These are phyloP conservation scores for Saccharomycopsis schoenii DNA, from an alignment of 805 yeast genomes.

Conservation along the genomic window DNA sequence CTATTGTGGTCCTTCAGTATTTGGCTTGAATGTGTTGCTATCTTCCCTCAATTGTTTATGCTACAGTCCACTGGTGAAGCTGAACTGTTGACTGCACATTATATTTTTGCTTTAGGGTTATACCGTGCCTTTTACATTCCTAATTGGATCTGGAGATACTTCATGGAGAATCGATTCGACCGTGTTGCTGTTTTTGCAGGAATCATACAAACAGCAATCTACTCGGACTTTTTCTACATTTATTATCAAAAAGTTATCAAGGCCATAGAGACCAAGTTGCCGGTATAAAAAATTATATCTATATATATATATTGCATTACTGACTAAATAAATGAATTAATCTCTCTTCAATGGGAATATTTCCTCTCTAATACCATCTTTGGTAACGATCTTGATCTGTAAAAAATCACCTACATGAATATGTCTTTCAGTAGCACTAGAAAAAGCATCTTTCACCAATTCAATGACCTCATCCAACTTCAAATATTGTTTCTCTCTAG, in stretches of 20 bases:
- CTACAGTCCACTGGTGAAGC: slow-evolving; percentile 85
- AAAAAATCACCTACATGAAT: slow-evolving; percentile 97
- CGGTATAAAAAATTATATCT: slow-evolving; percentile 27
- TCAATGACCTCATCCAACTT: slow-evolving; percentile 76
- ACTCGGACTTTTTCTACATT: slow-evolving; percentile 92
- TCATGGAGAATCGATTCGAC: slow-evolving; percentile 52
- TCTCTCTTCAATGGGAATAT: slow-evolving; percentile 83
- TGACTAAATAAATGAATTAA: slow-evolving; percentile 26
- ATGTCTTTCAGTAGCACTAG: slow-evolving; percentile 96
- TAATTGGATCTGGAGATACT: slow-evolving; percentile 88
- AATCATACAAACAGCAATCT: slow-evolving; percentile 71
- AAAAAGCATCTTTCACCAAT: slow-evolving; percentile 86
- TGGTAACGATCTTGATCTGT: slow-evolving; percentile 83
- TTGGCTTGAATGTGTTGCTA: slow-evolving; percentile 90
- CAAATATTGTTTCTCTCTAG: slow-evolving; percentile 53
- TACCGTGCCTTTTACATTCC: slow-evolving; percentile 88
- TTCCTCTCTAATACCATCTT: slow-evolving; percentile 83
- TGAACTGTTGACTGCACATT: slow-evolving; percentile 78
- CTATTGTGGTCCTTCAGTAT: slow-evolving; percentile 79
- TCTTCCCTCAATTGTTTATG: slow-evolving; percentile 86
- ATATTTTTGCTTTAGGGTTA: slow-evolving; percentile 85
- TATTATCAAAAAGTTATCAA: slow-evolving; percentile 76
- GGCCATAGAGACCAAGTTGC: slow-evolving; percentile 69
- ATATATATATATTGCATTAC: neutral
- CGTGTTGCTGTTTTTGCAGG: slow-evolving; percentile 71